phyloP scores from a whole-genome alignment of 345 rosid genomes.

The Brassica juncea region DNA sequence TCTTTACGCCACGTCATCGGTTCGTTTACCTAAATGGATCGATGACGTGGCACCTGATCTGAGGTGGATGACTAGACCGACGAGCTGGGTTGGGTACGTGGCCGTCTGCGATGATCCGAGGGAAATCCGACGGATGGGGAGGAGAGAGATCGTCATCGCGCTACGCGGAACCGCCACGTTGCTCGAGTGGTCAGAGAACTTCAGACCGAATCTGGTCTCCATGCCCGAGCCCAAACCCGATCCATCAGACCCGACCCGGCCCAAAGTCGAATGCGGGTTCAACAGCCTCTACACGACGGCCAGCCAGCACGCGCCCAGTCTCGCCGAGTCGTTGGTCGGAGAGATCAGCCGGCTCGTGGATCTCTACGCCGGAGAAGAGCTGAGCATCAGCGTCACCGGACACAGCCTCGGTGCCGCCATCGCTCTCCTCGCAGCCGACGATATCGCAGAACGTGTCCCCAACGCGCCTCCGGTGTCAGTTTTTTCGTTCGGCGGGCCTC shows the following conservation, averaged over 20 bases:
- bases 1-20: constrained; percentile 86
- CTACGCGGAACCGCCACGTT: constrained; percentile 91
- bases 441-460: constrained; percentile 52
- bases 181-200: constrained; percentile 93
- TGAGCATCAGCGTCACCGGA: constrained; percentile 85
- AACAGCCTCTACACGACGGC: constrained; percentile 67
- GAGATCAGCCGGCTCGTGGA: constrained; percentile 59
- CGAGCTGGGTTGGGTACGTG: constrained; percentile 93
- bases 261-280: constrained; percentile 87
- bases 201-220: constrained; percentile 60
- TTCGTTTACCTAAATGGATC: constrained; percentile 82
- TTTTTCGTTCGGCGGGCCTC: constrained; percentile 91
- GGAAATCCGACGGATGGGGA: constrained; percentile 94
- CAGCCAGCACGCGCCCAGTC: constrained; percentile 53
- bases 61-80: constrained; percentile 89
- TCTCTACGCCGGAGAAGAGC: constrained; percentile 61
- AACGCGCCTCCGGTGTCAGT: constrained; percentile 66
- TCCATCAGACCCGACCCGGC: constrained; percentile 27
- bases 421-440: constrained; percentile 70
- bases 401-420: constrained; percentile 97
- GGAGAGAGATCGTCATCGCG: constrained; percentile 86
- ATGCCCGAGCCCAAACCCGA: constrained; percentile 35
- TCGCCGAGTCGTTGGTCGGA: constrained; percentile 53
- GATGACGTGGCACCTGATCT: constrained; percentile 86
- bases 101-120: constrained; percentile 85